These are phyloP conservation scores for Herpotrichia juniperi DNA, from an alignment of 2,329 filamentous ascomycete species.

Conservation along the genomic window DNA sequence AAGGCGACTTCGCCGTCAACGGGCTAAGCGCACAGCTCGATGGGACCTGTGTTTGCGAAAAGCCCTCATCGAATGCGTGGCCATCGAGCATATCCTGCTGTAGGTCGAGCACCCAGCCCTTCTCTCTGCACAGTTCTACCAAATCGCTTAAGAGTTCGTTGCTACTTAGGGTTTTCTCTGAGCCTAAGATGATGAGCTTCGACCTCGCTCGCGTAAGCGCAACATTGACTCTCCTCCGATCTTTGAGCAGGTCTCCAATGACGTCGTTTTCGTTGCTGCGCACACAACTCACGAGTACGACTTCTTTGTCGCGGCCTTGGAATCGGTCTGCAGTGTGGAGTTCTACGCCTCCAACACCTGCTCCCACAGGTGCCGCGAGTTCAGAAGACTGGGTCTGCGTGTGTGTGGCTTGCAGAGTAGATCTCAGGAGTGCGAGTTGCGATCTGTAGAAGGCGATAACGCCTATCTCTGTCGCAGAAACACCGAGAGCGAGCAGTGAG, in stretches of 20 bases:
- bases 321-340: slow-evolving; percentile 98
- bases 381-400: slow-evolving; percentile 54
- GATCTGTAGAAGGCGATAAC: slow-evolving; percentile 97
- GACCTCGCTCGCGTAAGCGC: slow-evolving; percentile 92
- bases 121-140: slow-evolving; percentile 75
- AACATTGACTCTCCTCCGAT: slow-evolving; percentile 94
- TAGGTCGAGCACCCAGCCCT: slow-evolving; percentile 81
- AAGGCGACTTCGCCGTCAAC: neutral
- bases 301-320: slow-evolving; percentile 94
- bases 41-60: slow-evolving; percentile 41
- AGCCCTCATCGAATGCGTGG: slow-evolving; percentile 69
- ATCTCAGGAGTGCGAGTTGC: slow-evolving; percentile 82
- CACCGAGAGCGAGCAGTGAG: slow-evolving; percentile 74
- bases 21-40: slow-evolving; percentile 15
- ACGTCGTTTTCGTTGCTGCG: slow-evolving; percentile 80
- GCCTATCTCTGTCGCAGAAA: slow-evolving; percentile 78
- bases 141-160: slow-evolving; percentile 80
- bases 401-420: slow-evolving; percentile 65
- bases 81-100: slow-evolving; percentile 66
- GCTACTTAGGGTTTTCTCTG: slow-evolving; percentile 71
- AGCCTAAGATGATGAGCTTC: slow-evolving; percentile 89
- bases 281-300: slow-evolving; percentile 85
- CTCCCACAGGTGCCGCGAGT: slow-evolving; percentile 22
- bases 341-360: slow-evolving; percentile 64
- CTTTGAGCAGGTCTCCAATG: slow-evolving; percentile 90